Conservation (phyloP, 257 asterid genomes). For the Penstemon barbatus region DNA sequence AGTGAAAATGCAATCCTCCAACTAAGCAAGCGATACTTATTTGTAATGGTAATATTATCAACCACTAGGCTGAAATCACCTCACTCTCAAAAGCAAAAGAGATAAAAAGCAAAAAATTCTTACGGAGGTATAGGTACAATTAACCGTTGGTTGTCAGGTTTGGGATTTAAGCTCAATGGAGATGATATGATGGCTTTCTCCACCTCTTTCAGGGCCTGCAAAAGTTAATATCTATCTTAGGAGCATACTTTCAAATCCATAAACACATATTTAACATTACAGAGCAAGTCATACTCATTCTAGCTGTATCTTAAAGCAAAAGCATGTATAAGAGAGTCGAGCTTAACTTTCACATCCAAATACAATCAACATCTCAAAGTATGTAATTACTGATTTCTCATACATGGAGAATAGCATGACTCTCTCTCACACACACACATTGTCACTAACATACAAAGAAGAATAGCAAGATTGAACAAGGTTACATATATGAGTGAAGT, state of each 20-base stretch:
- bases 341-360: not conserved
- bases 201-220: conserved; percentile 83
- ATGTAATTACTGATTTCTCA: too few relatives aligned
- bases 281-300: not conserved
- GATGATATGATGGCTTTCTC: conserved; percentile 87
- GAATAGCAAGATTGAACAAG: not conserved
- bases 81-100: conserved; percentile 19
- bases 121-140: conserved; percentile 91
- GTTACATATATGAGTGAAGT: conserved; percentile 17
- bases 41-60: not conserved
- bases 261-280: conserved; percentile 2
- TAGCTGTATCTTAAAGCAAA: not conserved
- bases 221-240: conserved; percentile 24
- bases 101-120: conserved; percentile 32
- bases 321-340: not conserved
- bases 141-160: conserved; percentile 68
- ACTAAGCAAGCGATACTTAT: not conserved
- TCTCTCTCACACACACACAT: conserved; percentile 3
- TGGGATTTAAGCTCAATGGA: conserved; percentile 89
- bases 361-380: not conserved
- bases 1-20: not conserved
- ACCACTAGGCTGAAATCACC: conserved; percentile 8
- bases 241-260: conserved; percentile 12
- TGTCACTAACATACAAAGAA: not conserved
- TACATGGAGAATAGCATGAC: not conserved